Percentiles rank a stretch among this genome's conserved stretches.
Conservation (phyloP, 2,329 filamentous ascomycete genomes). For the Trichoderma sp. region DNA sequence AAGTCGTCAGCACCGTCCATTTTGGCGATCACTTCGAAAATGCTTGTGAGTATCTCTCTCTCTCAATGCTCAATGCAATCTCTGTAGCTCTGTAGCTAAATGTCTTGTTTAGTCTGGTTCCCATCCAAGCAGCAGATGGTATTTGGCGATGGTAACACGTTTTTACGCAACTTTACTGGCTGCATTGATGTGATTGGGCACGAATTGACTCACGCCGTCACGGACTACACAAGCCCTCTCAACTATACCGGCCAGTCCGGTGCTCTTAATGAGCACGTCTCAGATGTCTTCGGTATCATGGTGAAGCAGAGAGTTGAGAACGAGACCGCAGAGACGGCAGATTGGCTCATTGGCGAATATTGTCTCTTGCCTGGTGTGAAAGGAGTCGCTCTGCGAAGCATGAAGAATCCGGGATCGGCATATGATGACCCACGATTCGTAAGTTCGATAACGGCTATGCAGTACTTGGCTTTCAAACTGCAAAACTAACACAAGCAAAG, state of each 20-base stretch:
- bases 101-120: conserved; percentile 44
- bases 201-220: conserved; percentile 55
- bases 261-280: conserved; percentile 56
- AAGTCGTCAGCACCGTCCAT: conserved; percentile 51
- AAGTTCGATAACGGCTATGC: conserved; percentile 24
- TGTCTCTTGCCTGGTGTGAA: conserved; percentile 50
- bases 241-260: conserved; percentile 50
- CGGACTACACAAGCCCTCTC: conserved; percentile 48
- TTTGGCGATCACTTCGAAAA: conserved; percentile 50
- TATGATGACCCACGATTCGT: conserved; percentile 51
- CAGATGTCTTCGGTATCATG: conserved; percentile 57
- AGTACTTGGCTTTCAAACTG: too few species aligned
- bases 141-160: conserved; percentile 53
- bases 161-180: conserved; percentile 50
- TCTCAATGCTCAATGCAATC: background rate
- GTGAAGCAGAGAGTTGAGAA: conserved; percentile 51
- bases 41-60: conserved; percentile 40
- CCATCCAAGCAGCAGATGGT: conserved; percentile 49
- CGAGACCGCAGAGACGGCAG: conserved; percentile 44
- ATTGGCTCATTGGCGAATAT: conserved; percentile 55
- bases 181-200: conserved; percentile 56
- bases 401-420: conserved; percentile 53
- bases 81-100: too few species aligned
- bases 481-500: conserved; percentile 24
- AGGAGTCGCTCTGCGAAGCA: conserved; percentile 50